Evolutionary conservation across 768 basidiomycete genomes (phyloP).

Genomic region (Hydnum rufescens): DNA sequence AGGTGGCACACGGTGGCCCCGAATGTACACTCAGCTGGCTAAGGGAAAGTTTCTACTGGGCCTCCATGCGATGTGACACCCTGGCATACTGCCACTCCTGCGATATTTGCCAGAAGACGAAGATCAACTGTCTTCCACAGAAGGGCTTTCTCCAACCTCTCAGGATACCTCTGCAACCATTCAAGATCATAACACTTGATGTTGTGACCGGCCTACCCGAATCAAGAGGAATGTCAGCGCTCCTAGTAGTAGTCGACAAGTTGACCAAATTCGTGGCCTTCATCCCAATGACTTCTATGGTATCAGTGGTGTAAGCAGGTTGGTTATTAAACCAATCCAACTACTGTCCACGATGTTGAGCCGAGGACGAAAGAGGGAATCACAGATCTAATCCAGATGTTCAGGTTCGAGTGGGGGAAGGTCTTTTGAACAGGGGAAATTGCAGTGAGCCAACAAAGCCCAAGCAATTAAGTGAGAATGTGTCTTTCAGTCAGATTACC

Average conservation of each 20-base stretch:
- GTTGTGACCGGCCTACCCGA: conserved; percentile 13
- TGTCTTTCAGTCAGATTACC: no score
- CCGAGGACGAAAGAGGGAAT: no score
- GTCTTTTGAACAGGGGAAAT: no score
- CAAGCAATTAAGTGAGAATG: no score
- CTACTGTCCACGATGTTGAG: no score
- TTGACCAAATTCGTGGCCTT: conserved; percentile 10
- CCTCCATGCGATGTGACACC: conserved; percentile 16
- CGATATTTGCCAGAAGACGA: conserved; percentile 10
- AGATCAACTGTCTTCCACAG: not conserved
- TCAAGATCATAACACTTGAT: conserved; percentile 6
- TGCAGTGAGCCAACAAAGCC: no score
- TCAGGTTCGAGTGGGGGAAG: no score
- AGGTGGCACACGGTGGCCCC: conserved; percentile 18
- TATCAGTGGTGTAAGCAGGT: no score
- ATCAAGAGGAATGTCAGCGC: conserved; percentile 4
- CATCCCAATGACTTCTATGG: conserved; percentile 6
- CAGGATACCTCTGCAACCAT: conserved; percentile 5
- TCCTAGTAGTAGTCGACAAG: conserved; percentile 10
- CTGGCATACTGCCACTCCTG: conserved; percentile 8
- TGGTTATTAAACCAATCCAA: no score
- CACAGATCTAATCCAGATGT: no score
- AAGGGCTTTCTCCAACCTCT: conserved; percentile 7
- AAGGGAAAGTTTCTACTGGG: conserved; percentile 17
- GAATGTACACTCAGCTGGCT: conserved; percentile 15